A percentile compares a stretch with the other conserved stretches of the same genome.
Evolutionary conservation across 164 flowering plant species (phyloP).

Genomic region (Cinnamomum chago): DNA sequence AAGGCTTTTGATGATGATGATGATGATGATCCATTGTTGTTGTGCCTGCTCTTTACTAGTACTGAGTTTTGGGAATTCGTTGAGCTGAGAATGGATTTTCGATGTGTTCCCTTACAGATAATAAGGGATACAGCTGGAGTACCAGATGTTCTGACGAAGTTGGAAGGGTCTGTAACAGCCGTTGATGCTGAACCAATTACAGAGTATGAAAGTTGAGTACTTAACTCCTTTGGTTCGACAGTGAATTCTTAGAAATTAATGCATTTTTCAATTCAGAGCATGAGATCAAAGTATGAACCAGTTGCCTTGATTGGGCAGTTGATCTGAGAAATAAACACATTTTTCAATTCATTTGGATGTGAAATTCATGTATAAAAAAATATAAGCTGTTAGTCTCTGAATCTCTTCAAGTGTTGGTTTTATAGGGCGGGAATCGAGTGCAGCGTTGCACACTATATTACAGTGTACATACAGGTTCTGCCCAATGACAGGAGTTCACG

Average conservation of each 20-base stretch:
- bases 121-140: slow-evolving; percentile 68
- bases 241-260: too few species aligned
- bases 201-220: slow-evolving; percentile 35
- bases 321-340: neutral
- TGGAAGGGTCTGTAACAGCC: slow-evolving; percentile 39
- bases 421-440: too few species aligned
- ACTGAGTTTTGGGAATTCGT: neutral
- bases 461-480: too few species aligned
- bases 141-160: slow-evolving; percentile 82
- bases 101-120: slow-evolving; percentile 39
- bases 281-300: neutral
- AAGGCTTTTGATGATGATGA: too few species aligned
- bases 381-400: neutral
- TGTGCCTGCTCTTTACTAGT: neutral
- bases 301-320: neutral
- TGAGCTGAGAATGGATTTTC: neutral
- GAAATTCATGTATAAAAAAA: too few species aligned
- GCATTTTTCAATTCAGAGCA: too few species aligned
- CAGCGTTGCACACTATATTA: neutral
- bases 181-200: slow-evolving; percentile 26
- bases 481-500: too few species aligned
- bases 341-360: neutral
- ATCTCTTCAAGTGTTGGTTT: neutral
- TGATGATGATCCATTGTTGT: neutral
- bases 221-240: too few species aligned